Conservation (phyloP, 129 eudicot genomes). For the Lactuca saligna region DNA sequence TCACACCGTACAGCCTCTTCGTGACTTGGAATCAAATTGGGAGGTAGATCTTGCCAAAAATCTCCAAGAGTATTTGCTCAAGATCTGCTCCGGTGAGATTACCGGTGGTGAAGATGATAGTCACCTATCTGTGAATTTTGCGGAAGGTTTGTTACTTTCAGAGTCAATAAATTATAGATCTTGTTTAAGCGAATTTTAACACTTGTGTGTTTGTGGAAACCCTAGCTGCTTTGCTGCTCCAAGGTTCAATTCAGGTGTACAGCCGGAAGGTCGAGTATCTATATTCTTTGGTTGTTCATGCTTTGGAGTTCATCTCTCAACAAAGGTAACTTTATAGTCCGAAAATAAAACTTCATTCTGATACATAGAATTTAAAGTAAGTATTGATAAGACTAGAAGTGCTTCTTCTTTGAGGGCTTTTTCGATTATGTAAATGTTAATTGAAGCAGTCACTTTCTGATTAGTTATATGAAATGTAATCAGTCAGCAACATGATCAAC, state of each 20-base stretch:
- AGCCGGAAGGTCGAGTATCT: slow-evolving; percentile 90
- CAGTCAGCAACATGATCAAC: slow-evolving; percentile 63
- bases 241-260: slow-evolving; percentile 90
- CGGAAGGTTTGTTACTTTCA: slow-evolving; percentile 59
- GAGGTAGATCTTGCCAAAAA: slow-evolving; percentile 85
- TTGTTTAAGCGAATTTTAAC: slow-evolving; percentile 18
- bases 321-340: slow-evolving; percentile 49
- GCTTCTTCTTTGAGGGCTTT: background rate
- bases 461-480: slow-evolving; percentile 21
- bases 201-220: slow-evolving; percentile 21
- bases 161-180: background rate
- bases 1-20: slow-evolving; percentile 69
- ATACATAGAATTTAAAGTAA: too few species aligned
- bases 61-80: slow-evolving; percentile 77
- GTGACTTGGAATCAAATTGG: slow-evolving; percentile 90
- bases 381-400: too few species aligned
- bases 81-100: slow-evolving; percentile 88
- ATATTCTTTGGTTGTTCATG: slow-evolving; percentile 80
- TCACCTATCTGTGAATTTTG: slow-evolving; percentile 65
- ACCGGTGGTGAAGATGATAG: slow-evolving; percentile 44
- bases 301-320: slow-evolving; percentile 84
- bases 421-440: background rate
- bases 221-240: slow-evolving; percentile 94
- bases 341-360: background rate
- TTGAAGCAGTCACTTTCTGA: slow-evolving; percentile 18